Evolutionary conservation across 2,329 filamentous ascomycete species (phyloP).

Genomic region (Calonectria montana): DNA sequence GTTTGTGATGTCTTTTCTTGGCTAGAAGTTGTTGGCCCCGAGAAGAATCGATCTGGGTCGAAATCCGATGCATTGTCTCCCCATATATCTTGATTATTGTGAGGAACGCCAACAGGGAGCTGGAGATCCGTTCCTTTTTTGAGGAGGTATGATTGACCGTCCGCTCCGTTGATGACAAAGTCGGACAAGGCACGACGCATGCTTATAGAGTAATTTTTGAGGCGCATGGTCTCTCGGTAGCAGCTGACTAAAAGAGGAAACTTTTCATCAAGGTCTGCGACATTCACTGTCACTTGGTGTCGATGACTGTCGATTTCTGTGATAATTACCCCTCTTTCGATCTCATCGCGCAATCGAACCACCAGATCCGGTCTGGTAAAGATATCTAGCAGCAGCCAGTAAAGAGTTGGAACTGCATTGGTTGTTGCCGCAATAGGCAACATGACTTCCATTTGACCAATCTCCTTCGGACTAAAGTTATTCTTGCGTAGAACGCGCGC

Average conservation of each 20-base stretch:
- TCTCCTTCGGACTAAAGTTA: constrained; percentile 41
- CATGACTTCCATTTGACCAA: constrained; percentile 46
- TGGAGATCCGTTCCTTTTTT: constrained; percentile 46
- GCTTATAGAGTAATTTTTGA: constrained; percentile 51
- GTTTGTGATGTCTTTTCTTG: constrained; percentile 3
- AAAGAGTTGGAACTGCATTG: constrained; percentile 52
- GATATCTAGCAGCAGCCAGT: constrained; percentile 50
- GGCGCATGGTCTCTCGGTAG: constrained; percentile 58
- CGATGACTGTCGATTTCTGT: not conserved
- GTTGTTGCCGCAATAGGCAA: constrained; percentile 44
- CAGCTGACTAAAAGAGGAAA: constrained; percentile 57
- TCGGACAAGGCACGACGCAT: constrained; percentile 56
- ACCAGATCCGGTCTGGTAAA: constrained; percentile 42
- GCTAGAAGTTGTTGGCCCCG: not conserved
- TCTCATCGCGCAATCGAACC: constrained; percentile 22
- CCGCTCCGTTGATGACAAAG: constrained; percentile 46
- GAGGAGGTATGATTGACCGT: constrained; percentile 43
- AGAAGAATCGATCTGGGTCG: constrained; percentile 39
- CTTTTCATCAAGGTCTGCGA: constrained; percentile 48
- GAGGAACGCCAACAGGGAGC: constrained; percentile 39
- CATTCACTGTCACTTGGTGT: constrained; percentile 46
- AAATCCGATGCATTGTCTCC: constrained; percentile 38
- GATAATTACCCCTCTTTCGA: constrained; percentile 25
- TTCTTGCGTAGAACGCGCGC: constrained; percentile 42
- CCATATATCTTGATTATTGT: constrained; percentile 38